Base-by-base conservation (phyloP, 495 filamentous ascomycete genomes). In the Aspergillus incahuasiensis region DNA sequence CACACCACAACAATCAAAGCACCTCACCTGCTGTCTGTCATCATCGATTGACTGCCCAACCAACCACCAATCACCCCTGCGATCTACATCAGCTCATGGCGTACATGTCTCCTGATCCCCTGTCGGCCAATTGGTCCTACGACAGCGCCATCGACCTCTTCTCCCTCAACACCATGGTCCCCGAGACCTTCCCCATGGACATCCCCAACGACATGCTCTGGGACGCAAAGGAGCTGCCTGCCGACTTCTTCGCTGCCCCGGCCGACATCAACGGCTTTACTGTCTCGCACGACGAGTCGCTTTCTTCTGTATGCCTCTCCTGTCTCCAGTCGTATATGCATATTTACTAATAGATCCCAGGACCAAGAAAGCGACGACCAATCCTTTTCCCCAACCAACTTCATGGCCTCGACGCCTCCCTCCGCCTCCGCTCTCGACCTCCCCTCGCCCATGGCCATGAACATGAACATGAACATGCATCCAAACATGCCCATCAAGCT, bases 331-430 rank as follows among this genome's bases (percentile, higher is more conserved):
- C 16, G 16, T 45, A 46, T 38, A n/a, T n/a, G n/a, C 43, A 28
- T 6, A 25, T 8, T 28, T 30, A 47, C 44, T 24, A 45, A 39
- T 57, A 64, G 61, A 20, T 39, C 11, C 6, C n/a, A 73, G 73
- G 73, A 74, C 12, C 55, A 70, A 18, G 71, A 76, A 57, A 76
- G 73, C 60, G 73, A 76, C 54, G 73, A 76, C 52, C 73, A 72
- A 41, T 57, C 70, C 6, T 73, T 68, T 69, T 64, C 61, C 5
- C 66, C 70, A 8, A 63, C 58, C 3, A 65, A 60, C 39, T 56
- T 57, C 35, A 64, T 62, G 46, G 32, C 30, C 47, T 66, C 58
- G 15, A 65, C 68, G 65, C 54, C 55, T 61, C 41, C 46, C 3
- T 19, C 48, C 13, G 19, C 48, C 11, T 47, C 48, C 51, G 43